Base-by-base conservation (phyloP, 179 eudicot genomes). In the Monotropa hypopitys region DNA sequence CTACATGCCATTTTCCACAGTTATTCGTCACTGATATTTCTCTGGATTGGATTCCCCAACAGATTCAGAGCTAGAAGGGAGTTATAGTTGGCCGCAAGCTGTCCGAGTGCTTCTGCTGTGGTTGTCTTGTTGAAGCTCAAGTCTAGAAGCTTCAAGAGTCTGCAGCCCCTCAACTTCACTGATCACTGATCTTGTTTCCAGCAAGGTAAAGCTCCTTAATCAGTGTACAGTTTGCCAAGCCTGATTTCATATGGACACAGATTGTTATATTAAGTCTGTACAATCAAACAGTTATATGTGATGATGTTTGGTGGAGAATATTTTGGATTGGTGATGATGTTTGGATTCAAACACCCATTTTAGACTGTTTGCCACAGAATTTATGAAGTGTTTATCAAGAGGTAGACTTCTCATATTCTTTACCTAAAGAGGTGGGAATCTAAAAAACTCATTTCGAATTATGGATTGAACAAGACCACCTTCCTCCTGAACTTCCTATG, bases 71-170 rank as follows among this genome's bases (percentile, higher is more conserved):
- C 96, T 32, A 86, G 83, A 65, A 94, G 81, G 47, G 92, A 88
- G 73, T 84, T 84, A 85, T 90, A 92, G 84, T 94, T 94, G 53
- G 97, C 94, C 49, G 90, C 92, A 42, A 94, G 85, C 81, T 92
- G 98, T 63, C 98, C 98, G 5, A 94, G 85, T 67, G 90, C 90
- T 80, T 92, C 92, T 49, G 91, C 80, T 49, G 98, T 92, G 28
- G 90, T 87, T 69, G 92, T 89, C 85, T 92, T 94, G 85, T 94
- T 94, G 89, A 92, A 92, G 89, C 98, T 90, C 50, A 94, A 82
- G 83, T 94, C 98, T 50, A 94, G 82, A 53, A 92, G 89, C 84
- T 94, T 94, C 81, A 89, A 77, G 43, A 89, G 89, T 76, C 97
- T 84, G 97, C 43, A 92, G 84, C 72, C 97, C 98, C 77, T 94